phyloP scores from a whole-genome alignment of 2,329 filamentous ascomycete species.

The Fusarium sp. region DNA sequence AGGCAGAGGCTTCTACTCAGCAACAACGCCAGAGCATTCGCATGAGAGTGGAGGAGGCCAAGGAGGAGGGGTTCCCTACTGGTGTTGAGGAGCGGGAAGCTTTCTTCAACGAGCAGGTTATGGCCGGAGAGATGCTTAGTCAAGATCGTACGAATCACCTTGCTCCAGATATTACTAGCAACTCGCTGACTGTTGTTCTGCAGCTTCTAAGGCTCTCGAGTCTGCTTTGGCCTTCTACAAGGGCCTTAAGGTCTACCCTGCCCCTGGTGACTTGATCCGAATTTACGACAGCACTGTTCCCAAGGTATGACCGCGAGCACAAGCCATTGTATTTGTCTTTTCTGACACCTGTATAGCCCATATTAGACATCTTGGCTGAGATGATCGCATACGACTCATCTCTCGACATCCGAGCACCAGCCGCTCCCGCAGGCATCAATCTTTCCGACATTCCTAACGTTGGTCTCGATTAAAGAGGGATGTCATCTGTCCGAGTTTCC shows the following conservation, averaged over 20 bases:
- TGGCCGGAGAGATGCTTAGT: constrained; percentile 85
- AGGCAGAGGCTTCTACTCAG: constrained; percentile 73
- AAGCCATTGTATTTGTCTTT: not conserved
- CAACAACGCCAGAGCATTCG: constrained; percentile 81
- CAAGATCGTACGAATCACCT: constrained; percentile 75
- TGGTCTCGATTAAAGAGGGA: constrained; percentile 64
- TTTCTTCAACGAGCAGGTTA: constrained; percentile 97
- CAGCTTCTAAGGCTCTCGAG: constrained; percentile 78
- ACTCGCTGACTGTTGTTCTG: constrained; percentile 32
- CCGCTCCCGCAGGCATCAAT: constrained; percentile 55
- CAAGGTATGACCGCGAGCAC: constrained; percentile 70
- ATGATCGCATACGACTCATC: constrained; percentile 95
- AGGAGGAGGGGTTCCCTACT: constrained; percentile 90
- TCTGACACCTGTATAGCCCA: constrained; percentile 68
- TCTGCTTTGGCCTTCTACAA: constrained; percentile 97
- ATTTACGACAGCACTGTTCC: constrained; percentile 99
- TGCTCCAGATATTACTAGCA: not conserved
- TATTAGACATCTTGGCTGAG: constrained; percentile 95
- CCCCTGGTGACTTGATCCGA: constrained; percentile 89
- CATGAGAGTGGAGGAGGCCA: constrained; percentile 80
- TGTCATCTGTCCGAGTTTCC: constrained; percentile 25
- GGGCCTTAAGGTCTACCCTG: constrained; percentile 97
- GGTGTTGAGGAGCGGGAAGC: constrained; percentile 93
- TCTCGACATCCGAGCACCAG: constrained; percentile 68
- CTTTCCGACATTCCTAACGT: constrained; percentile 63